These are phyloP conservation scores for Sophora flavescens DNA, from an alignment of 306 rosid species.

Conservation along the genomic window DNA sequence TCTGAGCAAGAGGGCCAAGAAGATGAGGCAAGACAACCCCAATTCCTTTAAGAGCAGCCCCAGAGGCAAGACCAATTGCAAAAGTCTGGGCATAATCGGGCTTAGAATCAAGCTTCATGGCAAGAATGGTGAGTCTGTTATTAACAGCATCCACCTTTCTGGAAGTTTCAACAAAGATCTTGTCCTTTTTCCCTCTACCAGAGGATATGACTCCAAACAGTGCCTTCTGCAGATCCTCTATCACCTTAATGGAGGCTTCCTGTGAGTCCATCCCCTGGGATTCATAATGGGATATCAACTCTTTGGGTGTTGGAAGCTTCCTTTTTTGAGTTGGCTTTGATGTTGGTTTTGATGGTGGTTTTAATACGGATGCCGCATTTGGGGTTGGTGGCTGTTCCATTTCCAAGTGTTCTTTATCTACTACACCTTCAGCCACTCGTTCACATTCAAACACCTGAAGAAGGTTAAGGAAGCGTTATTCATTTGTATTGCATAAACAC, in stretches of 20 bases:
- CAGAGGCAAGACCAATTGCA: slow-evolving; percentile 81
- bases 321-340: slow-evolving; percentile 36
- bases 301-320: slow-evolving; percentile 67
- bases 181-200: slow-evolving; percentile 70
- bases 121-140: slow-evolving; percentile 63
- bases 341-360: background rate
- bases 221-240: slow-evolving; percentile 87
- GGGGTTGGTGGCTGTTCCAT: slow-evolving; percentile 43
- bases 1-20: slow-evolving; percentile 58
- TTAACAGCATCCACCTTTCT: slow-evolving; percentile 69
- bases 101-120: slow-evolving; percentile 85
- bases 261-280: slow-evolving; percentile 75
- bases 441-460: background rate
- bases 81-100: slow-evolving; percentile 74
- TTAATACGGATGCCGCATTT: background rate
- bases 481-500: background rate
- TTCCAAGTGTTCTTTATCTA: background rate
- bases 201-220: slow-evolving; percentile 74
- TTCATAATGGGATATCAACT: slow-evolving; percentile 80
- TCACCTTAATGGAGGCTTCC: slow-evolving; percentile 81
- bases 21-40: slow-evolving; percentile 64
- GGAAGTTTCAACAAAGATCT: slow-evolving; percentile 59
- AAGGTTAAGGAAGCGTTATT: background rate
- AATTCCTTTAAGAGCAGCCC: slow-evolving; percentile 67
- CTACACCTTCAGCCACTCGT: too few relatives aligned